A percentile compares a stretch with the other conserved stretches of the same genome.
Conservation (phyloP, 1,284 basidiomycete genomes). For the Malassezia arunalokei region DNA sequence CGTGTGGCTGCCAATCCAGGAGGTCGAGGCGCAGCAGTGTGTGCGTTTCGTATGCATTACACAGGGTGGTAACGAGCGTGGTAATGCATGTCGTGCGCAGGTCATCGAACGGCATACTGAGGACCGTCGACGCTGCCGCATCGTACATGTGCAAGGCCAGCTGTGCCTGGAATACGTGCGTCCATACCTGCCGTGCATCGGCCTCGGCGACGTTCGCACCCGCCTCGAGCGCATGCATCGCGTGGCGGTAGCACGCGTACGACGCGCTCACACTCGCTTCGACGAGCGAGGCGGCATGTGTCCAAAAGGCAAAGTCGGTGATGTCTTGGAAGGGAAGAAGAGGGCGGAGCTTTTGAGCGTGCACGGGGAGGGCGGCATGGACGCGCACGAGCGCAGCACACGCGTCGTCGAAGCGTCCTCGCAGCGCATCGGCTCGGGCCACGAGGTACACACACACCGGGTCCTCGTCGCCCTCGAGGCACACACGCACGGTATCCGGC, state of each 20-base stretch:
- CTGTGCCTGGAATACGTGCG: constrained; percentile 32
- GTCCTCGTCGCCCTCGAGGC: neutral
- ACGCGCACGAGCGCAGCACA: neutral
- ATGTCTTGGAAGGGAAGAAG: neutral
- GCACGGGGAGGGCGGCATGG: neutral
- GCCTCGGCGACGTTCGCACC: constrained; percentile 10
- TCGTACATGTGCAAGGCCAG: constrained; percentile 29
- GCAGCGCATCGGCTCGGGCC: constrained; percentile 1
- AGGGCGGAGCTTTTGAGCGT: neutral
- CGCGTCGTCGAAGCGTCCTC: neutral
- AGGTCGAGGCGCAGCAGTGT: constrained; percentile 74
- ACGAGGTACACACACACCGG: constrained; percentile 1
- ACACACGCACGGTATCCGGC: neutral
- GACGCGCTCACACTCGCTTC: constrained; percentile 21
- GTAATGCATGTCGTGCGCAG: constrained; percentile 92
- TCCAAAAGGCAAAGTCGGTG: constrained; percentile 15
- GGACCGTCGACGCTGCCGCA: constrained; percentile 27
- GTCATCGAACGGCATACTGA: constrained; percentile 50
- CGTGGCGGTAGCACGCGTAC: constrained; percentile 21
- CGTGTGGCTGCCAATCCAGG: constrained; percentile 68
- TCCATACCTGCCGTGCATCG: constrained; percentile 23
- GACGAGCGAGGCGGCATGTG: constrained; percentile 23
- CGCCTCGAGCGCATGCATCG: constrained; percentile 21
- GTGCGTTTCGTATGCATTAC: constrained; percentile 71
- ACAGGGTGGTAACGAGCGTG: constrained; percentile 86